phyloP scores from a whole-genome alignment of 306 rosid genomes.

The Bauhinia variegata region DNA sequence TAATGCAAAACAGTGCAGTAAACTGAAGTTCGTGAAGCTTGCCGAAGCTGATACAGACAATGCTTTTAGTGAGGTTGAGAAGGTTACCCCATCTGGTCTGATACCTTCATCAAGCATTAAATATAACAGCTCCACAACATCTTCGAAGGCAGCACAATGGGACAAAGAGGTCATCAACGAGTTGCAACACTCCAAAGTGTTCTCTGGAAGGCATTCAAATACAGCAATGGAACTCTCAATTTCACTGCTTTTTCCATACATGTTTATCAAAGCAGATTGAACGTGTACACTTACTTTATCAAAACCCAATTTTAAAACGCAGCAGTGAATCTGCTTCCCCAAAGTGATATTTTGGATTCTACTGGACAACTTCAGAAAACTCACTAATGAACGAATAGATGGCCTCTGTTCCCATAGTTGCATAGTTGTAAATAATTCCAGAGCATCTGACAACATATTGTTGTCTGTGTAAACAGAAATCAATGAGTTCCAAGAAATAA shows the following conservation, averaged over 20 bases:
- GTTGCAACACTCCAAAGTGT: constrained; percentile 69
- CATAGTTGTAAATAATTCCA: constrained; percentile 59
- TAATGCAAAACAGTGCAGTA: constrained; percentile 65
- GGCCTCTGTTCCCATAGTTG: constrained; percentile 68
- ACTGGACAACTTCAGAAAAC: constrained; percentile 68
- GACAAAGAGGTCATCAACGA: constrained; percentile 84
- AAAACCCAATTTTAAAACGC: constrained; percentile 59
- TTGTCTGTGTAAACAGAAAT: constrained; percentile 57
- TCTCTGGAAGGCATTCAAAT: constrained; percentile 53
- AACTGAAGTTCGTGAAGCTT: constrained; percentile 52
- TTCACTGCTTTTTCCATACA: constrained; percentile 81
- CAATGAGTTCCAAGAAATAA: constrained; percentile 92
- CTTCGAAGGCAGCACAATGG: constrained; percentile 59
- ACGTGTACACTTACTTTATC: constrained; percentile 58
- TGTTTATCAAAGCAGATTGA: constrained; percentile 79
- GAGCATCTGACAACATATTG: constrained; percentile 46
- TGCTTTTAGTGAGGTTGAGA: constrained; percentile 73
- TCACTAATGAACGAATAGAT: constrained; percentile 64
- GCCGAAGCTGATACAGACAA: constrained; percentile 55
- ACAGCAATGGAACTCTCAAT: constrained; percentile 66
- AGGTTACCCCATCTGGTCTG: constrained; percentile 65
- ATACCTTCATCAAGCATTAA: constrained; percentile 74
- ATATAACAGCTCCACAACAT: constrained; percentile 79
- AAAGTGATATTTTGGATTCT: constrained; percentile 46
- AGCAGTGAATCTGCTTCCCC: constrained; percentile 75